Evolutionary conservation across 2,329 filamentous ascomycete species (phyloP).

Genomic region (Emmonsiellopsis sp.): DNA sequence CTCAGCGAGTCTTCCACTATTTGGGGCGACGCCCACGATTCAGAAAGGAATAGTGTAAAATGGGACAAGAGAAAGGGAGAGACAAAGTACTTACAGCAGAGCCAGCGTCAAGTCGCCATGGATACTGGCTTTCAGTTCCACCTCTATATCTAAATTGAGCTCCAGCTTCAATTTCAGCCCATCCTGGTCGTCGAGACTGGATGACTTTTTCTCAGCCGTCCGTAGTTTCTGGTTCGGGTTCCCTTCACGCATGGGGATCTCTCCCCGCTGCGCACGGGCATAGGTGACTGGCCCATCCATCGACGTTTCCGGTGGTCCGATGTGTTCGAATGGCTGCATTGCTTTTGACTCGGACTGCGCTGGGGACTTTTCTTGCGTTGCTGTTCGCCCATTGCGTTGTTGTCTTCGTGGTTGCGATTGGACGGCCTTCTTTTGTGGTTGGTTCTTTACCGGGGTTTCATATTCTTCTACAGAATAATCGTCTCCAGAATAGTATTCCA

Average conservation of each 20-base stretch:
- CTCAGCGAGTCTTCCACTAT: constrained; percentile 1
- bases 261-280: constrained; percentile 43
- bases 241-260: constrained; percentile 45
- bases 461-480: constrained; percentile 4
- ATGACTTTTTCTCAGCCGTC: constrained; percentile 20
- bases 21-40: too few species aligned
- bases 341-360: constrained; percentile 36
- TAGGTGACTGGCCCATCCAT: constrained; percentile 49
- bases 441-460: constrained; percentile 9
- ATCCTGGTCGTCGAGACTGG: constrained; percentile 24
- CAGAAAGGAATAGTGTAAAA: neutral
- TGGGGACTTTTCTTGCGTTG: constrained; percentile 11
- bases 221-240: constrained; percentile 38
- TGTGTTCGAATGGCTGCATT: constrained; percentile 46
- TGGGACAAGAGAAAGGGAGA: constrained; percentile 1
- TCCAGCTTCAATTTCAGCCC: constrained; percentile 49
- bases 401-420: neutral
- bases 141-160: constrained; percentile 53
- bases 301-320: constrained; percentile 45
- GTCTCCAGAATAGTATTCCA: constrained; percentile 2
- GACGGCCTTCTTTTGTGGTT: constrained; percentile 7
- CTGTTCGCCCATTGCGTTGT: neutral
- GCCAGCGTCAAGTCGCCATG: constrained; percentile 54
- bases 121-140: constrained; percentile 56
- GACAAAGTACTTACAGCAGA: constrained; percentile 30